These are phyloP conservation scores for Curvularia hawaiiensis DNA, from an alignment of 2,329 filamentous ascomycete species.

Conservation along the genomic window DNA sequence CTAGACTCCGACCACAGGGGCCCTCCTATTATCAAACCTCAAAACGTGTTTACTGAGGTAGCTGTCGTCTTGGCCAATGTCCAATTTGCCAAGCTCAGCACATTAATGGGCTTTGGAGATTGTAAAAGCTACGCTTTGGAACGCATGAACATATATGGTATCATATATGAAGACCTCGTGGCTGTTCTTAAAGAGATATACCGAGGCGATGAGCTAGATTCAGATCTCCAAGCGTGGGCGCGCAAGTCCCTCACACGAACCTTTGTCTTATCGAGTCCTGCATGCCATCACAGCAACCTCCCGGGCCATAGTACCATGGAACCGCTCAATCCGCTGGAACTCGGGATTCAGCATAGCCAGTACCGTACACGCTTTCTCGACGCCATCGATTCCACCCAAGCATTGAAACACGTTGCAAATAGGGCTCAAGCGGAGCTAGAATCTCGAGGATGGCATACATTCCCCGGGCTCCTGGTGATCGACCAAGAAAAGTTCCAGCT, in stretches of 20 bases:
- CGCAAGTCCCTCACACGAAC: slow-evolving; percentile 26
- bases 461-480: neutral
- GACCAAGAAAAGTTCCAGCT: neutral
- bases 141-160: slow-evolving; percentile 37
- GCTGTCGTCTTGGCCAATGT: slow-evolving; percentile 33
- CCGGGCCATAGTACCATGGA: slow-evolving; percentile 10
- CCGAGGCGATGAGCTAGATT: slow-evolving; percentile 27
- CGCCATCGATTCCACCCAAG: slow-evolving; percentile 19
- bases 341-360: slow-evolving; percentile 24
- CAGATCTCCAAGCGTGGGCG: slow-evolving; percentile 29
- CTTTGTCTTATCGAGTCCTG: slow-evolving; percentile 2
- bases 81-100: slow-evolving; percentile 41
- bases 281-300: neutral
- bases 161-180: slow-evolving; percentile 46
- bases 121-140: slow-evolving; percentile 42
- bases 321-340: slow-evolving; percentile 30
- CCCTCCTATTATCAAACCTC: slow-evolving; percentile 33
- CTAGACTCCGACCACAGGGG: slow-evolving; percentile 16
- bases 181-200: slow-evolving; percentile 45
- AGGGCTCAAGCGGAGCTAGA: slow-evolving; percentile 26
- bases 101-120: slow-evolving; percentile 45
- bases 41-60: slow-evolving; percentile 7
- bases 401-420: slow-evolving; percentile 30
- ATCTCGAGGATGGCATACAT: slow-evolving; percentile 13
- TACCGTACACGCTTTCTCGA: slow-evolving; percentile 23